Evolutionary conservation across 352 stramenopile genomes (phyloP).

Genomic region (Globisporangium nodosum): DNA sequence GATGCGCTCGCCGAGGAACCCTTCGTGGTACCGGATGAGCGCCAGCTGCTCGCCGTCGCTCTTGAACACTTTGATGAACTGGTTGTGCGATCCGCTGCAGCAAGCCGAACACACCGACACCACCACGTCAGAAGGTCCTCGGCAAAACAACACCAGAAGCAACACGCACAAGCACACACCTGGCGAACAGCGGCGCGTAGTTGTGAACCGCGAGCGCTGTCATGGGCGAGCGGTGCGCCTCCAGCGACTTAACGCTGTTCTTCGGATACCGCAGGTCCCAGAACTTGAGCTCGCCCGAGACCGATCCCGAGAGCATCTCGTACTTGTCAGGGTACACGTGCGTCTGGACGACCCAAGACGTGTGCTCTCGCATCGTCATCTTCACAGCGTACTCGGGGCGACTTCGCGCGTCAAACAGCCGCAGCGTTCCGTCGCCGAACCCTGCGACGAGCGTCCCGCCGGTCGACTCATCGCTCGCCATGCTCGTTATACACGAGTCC

Average conservation of each 20-base stretch:
- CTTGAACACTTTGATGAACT: constrained; percentile 98
- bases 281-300: constrained; percentile 95
- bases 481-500: constrained; percentile 88
- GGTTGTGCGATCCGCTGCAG: constrained; percentile 93
- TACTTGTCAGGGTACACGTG: constrained; percentile 71
- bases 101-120: not conserved
- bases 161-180: constrained; percentile 20
- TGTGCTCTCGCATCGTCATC: constrained; percentile 87
- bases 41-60: constrained; percentile 84
- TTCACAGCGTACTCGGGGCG: constrained; percentile 63
- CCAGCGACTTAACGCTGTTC: constrained; percentile 79
- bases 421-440: constrained; percentile 91
- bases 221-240: constrained; percentile 92
- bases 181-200: constrained; percentile 94
- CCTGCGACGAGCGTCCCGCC: constrained; percentile 87
- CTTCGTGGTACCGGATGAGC: constrained; percentile 94
- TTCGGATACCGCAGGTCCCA: constrained; percentile 94
- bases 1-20: constrained; percentile 95
- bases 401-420: constrained; percentile 93
- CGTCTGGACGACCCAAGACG: constrained; percentile 94
- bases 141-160: constrained; percentile 2
- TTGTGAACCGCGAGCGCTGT: constrained; percentile 95
- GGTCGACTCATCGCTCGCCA: constrained; percentile 73
- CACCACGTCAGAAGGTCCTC: constrained; percentile 1
- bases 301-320: constrained; percentile 92